Conservation (phyloP, 2,329 filamentous ascomycete species). For the Coniella lustricola region DNA sequence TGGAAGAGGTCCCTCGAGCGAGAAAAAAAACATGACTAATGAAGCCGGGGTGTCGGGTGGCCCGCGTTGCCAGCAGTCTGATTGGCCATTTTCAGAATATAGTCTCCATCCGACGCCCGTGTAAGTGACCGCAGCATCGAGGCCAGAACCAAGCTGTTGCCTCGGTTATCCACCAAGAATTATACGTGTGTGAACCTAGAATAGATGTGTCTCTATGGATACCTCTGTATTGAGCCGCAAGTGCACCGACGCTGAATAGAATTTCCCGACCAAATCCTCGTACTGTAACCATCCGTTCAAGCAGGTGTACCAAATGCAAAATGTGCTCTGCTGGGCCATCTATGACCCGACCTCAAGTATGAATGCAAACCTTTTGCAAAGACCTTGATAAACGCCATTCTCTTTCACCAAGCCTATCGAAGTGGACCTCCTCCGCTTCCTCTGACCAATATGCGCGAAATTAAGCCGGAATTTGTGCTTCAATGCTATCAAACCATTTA, state of each 20-base stretch:
- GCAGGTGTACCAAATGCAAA: slow-evolving; percentile 2
- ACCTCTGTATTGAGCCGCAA: background rate
- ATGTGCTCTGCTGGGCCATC: slow-evolving; percentile 2
- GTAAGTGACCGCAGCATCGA: slow-evolving; percentile 1
- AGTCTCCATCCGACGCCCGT: slow-evolving; percentile 1
- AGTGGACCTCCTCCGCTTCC: background rate
- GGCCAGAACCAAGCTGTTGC: background rate
- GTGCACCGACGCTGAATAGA: background rate
- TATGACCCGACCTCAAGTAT: slow-evolving; percentile 2
- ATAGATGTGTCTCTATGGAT: background rate
- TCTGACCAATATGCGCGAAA: background rate
- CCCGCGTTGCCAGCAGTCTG: background rate
- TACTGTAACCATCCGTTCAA: background rate
- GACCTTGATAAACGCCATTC: background rate
- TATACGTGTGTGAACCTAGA: background rate
- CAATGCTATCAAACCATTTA: too few species aligned
- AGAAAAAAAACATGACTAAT: slow-evolving; percentile 17
- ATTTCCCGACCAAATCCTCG: too few species aligned
- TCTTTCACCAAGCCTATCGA: background rate
- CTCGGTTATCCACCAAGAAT: too few species aligned
- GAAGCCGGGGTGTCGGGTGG: background rate
- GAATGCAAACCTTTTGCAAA: background rate
- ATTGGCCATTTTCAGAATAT: background rate
- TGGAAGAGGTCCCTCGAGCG: slow-evolving; percentile 7
- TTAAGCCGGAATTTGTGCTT: background rate